Evolutionary conservation across 164 flowering plant genomes (phyloP), one percentile per base, ranked within the genome.

Genomic region (Annona squamosa): DNA sequence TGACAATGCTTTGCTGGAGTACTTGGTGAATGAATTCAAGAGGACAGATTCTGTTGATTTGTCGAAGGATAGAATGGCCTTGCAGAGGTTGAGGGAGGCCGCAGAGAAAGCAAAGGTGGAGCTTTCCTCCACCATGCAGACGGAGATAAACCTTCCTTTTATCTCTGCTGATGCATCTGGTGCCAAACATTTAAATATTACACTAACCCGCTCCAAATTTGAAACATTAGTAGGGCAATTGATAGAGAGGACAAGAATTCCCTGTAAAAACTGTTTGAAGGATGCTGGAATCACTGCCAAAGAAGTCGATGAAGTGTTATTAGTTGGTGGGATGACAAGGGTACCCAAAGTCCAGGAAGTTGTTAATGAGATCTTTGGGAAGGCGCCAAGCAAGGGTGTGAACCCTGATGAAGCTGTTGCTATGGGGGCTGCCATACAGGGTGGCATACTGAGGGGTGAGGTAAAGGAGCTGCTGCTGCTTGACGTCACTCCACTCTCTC

Each of bases 371-470:
- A 78, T 84, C 3, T 79, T 81, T 72, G 81, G 84, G n/a, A 81
- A 79, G 75, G 48, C 26, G 5, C 84, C 86, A 2, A 81, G 81
- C 73, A 81, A 81, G 62, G 79, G 82, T 1, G 84, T 84, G 13
- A 81, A 81, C 63, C 86, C 86, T 17, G 86, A 84, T 65, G 84
- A 84, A 59, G 84, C 83, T 6, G 86, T 84, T 57, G 86, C 86
- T 5, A 73, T 84, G 79, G 86, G 84, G 48, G 84, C 84, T 66
- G 84, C 84, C 45, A 81, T 84, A 9, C 82, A 81, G 46, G 83
- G 86, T 10, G 86, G 82, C 46, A 77, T 81, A 17, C 76, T 81
- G 4, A 68, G 75, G 41, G 86, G 84, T 18, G 84, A 83, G 66
- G 86, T 83, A 10, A 81, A 81, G 63, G 86, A 83, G 75, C 70